Evolutionary conservation across 805 yeast genomes (phyloP).

Genomic region (Barnettozyma wickerhamii): DNA sequence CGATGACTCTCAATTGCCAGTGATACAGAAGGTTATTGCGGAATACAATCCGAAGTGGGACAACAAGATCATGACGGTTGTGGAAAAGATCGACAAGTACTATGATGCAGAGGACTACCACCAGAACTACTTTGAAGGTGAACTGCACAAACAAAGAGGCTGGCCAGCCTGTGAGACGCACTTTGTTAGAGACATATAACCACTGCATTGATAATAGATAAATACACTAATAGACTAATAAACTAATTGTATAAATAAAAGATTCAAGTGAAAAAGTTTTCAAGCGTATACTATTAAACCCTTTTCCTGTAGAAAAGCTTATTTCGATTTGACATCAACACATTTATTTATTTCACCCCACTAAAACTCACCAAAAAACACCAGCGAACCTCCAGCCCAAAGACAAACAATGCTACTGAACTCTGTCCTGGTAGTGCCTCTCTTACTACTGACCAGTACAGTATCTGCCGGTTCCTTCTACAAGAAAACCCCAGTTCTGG

Average conservation of each 20-base stretch:
- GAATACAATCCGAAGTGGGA: slow-evolving; percentile 65
- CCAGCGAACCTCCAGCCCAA: background rate
- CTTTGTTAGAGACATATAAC: slow-evolving; percentile 49
- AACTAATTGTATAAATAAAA: too few species aligned
- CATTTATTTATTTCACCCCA: too few species aligned
- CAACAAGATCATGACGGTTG: slow-evolving; percentile 59
- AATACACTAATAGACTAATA: too few species aligned
- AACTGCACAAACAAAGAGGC: slow-evolving; percentile 6
- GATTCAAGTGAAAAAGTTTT: too few species aligned
- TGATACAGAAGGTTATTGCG: slow-evolving; percentile 42
- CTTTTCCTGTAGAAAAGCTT: too few species aligned
- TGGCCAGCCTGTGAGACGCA: slow-evolving; percentile 66
- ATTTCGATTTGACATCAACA: too few species aligned
- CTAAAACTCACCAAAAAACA: background rate
- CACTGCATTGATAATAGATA: too few species aligned
- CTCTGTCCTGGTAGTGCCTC: background rate
- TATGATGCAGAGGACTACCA: slow-evolving; percentile 95
- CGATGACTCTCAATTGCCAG: slow-evolving; percentile 37
- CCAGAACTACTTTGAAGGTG: slow-evolving; percentile 59
- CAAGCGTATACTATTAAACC: too few species aligned
- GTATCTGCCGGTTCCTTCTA: slow-evolving; percentile 3
- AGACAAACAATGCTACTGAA: background rate
- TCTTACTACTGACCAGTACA: background rate
- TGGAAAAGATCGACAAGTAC: slow-evolving; percentile 62
- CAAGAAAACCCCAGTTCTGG: slow-evolving; percentile 39